Evolutionary conservation across 2,329 filamentous ascomycete species (phyloP), one percentile per base, ranked within the genome.

Genomic region (Dothiorella sarmentorum): DNA sequence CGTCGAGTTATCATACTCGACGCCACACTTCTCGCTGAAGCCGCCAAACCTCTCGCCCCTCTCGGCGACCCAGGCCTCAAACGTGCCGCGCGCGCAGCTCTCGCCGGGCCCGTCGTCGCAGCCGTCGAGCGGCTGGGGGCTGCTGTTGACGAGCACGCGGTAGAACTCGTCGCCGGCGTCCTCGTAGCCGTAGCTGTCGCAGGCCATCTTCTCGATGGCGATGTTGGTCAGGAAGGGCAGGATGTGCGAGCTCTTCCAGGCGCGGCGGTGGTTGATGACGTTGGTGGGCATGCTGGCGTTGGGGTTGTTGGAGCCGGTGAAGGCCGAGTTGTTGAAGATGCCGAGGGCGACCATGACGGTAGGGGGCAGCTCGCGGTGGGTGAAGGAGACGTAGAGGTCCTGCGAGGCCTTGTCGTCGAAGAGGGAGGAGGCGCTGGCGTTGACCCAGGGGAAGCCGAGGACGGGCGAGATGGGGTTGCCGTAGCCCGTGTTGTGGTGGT

Each of bases 381-480:
- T 88, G 73, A 89, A 89, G 55, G 83, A 85, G 38, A 88, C 77
- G 66, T 85, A 86, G 7, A 89, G 75, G 58, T 88, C 83, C 65
- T 88, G 79, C 13, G 69, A 65, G 10, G 49, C 33, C 55, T 67
- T 62, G 26, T 71, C 68, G 3, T 67, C 65, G 9, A 86, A 72
- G 0, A 79, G 67, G 5, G 83, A 72, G 9, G 73, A 65, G 0
- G 83, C 76, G 0, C 84, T 85, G 0, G 84, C 81, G 62, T 86
- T 86, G 5, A 88, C 67, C 86, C 86, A 89, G 0, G 86, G 86
- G 56, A 84, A 80, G 2, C 86, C 86, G 5, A 88, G 76, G 17
- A 77, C 76, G 0, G 83, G 84, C 0, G 83, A 78, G 2, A 84
- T 73, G 0, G 73, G 67, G 62, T 81, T 84, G 4, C 85, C 85